These are phyloP conservation scores for Cucumis hystrix DNA, from an alignment of 306 rosid genomes.

Conservation along the genomic window DNA sequence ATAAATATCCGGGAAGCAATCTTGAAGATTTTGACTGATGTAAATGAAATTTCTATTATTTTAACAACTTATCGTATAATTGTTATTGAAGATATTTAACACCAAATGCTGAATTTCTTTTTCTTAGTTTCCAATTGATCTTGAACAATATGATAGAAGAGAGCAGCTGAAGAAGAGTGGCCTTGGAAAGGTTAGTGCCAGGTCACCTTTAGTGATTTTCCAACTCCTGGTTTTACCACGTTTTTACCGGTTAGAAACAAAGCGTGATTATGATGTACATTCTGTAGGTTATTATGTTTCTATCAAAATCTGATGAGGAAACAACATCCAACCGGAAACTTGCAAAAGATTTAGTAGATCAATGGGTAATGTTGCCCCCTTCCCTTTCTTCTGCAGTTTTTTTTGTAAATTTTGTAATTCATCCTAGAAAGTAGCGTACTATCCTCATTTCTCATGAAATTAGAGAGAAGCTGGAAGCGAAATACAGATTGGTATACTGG, in stretches of 20 bases:
- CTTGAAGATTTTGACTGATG: constrained; percentile 79
- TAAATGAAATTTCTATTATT: constrained; percentile 17
- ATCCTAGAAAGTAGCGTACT: background rate
- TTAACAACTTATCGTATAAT: background rate
- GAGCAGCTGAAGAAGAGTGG: constrained; percentile 96
- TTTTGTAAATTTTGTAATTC: background rate
- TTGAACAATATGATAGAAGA: constrained; percentile 82
- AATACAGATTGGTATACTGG: background rate
- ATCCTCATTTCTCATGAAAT: background rate
- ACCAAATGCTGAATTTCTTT: constrained; percentile 17
- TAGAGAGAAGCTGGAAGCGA: background rate
- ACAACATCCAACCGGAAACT: constrained; percentile 67
- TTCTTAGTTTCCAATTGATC: constrained; percentile 74
- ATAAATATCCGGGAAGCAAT: constrained; percentile 75
- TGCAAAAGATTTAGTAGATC: constrained; percentile 89
- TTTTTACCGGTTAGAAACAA: background rate
- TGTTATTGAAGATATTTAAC: background rate
- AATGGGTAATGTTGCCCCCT: constrained; percentile 51
- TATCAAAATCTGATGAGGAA: constrained; percentile 91
- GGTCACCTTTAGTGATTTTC: constrained; percentile 1
- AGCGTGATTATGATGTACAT: background rate
- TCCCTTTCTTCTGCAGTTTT: background rate
- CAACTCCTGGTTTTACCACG: background rate
- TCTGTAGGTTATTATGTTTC: constrained; percentile 78
- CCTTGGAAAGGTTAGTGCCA: constrained; percentile 66